Evolutionary conservation across 2,329 filamentous ascomycete species (phyloP), one percentile per base, ranked within the genome.

Genomic region (Coniochaeta sp.): DNA sequence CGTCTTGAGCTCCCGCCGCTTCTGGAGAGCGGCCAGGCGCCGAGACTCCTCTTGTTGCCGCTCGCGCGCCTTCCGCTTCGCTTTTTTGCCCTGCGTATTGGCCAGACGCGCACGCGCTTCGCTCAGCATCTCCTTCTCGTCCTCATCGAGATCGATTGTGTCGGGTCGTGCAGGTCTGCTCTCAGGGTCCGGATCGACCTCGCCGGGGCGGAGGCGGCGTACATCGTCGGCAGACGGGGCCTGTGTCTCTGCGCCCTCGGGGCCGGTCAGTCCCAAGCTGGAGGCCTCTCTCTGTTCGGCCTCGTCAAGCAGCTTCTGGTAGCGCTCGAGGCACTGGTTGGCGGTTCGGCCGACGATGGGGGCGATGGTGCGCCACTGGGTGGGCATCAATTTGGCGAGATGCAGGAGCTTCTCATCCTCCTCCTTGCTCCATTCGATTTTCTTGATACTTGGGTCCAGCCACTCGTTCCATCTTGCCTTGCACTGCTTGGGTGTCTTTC

Each of bases 41-140:
- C 93, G 86, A 16, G 93, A 96, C 77, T 98, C 93, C 72, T 99
- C 95, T 66, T 99, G 83, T 72, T 98, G 93, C 64, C 95, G 84
- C 75, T 99, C 95, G 69, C 95, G 86, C 36, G 95, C 95, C 81
- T 99, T 99, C 66, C 95, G 82, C 81, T 99, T 99, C 7, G 95
- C 95, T 79, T 99, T 99, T 78, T 99, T 99, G 72, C 95, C 95
- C 75, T 98, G 95, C 12, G 95, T 98, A 70, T 99, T 99, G 64
- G 95, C 95, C 65, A 99, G 79, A 77, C 95, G 91, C 60, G 95
- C 95, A 71, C 95, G 90, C 66, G 95, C 95, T 77, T 99, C 95
- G 72, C 93, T 97, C 70, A 99, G 77, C 95, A 99, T 99, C 76
- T 99, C 95, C 79, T 99, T 98, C 75, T 99, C 95, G 71, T 99